Evolutionary conservation across 352 stramenopile species (phyloP).

Genomic region (Globisporangium nagaii): DNA sequence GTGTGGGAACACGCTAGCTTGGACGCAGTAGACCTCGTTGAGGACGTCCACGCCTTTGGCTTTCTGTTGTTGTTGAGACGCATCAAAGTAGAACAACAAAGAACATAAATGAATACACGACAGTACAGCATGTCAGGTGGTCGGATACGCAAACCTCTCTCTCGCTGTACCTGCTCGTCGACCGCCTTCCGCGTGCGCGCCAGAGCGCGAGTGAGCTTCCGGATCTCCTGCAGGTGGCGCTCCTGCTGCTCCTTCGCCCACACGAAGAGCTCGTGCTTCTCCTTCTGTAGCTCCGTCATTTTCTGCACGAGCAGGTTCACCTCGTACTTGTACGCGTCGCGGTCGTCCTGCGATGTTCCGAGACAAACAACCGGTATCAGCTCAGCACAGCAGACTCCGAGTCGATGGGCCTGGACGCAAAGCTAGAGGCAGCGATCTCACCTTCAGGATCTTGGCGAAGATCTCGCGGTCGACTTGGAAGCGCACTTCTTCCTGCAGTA

Average conservation of each 20-base stretch:
- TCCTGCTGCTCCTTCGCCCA: conserved; percentile 76
- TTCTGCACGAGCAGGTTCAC: conserved; percentile 66
- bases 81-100: background rate
- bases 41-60: conserved; percentile 35
- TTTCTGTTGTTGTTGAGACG: conserved; percentile 23
- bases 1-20: conserved; percentile 21
- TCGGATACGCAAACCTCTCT: too few species aligned
- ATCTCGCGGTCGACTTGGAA: conserved; percentile 83
- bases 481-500: conserved; percentile 53
- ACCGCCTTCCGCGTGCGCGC: conserved; percentile 48
- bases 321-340: conserved; percentile 69
- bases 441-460: conserved; percentile 81
- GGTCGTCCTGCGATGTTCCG: conserved; percentile 68
- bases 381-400: background rate
- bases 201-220: conserved; percentile 71
- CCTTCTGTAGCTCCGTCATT: conserved; percentile 54
- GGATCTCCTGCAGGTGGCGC: conserved; percentile 69
- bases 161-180: conserved; percentile 69
- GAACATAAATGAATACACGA: conserved; percentile 1
- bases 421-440: conserved; percentile 3
- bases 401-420: background rate
- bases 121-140: background rate
- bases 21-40: conserved; percentile 28
- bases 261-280: conserved; percentile 68
- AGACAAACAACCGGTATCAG: background rate